Evolutionary conservation across 2,329 filamentous ascomycete species (phyloP).

Genomic region (Karstenula rhodostoma): DNA sequence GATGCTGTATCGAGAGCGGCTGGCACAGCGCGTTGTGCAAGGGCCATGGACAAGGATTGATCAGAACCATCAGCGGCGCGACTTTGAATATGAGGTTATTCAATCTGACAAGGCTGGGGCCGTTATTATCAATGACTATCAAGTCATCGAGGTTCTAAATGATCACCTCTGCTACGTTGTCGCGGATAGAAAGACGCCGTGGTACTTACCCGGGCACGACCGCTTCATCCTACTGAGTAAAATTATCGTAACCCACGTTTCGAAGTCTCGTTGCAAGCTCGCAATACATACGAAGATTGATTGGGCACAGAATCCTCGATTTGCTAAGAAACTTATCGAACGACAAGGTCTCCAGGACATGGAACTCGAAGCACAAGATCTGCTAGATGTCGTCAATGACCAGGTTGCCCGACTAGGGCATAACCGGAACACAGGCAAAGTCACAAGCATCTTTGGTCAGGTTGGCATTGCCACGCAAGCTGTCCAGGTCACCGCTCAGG

Average conservation of each 20-base stretch:
- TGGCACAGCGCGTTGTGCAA: slow-evolving; percentile 70
- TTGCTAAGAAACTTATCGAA: slow-evolving; percentile 61
- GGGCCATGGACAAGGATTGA: slow-evolving; percentile 82
- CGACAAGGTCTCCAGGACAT: slow-evolving; percentile 77
- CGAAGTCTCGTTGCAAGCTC: slow-evolving; percentile 91
- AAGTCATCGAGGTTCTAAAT: slow-evolving; percentile 76
- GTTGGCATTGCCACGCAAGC: slow-evolving; percentile 74
- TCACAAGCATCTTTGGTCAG: slow-evolving; percentile 80
- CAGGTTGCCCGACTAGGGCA: slow-evolving; percentile 78
- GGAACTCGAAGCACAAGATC: slow-evolving; percentile 73
- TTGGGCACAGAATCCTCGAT: slow-evolving; percentile 71
- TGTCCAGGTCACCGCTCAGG: slow-evolving; percentile 53
- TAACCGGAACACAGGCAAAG: slow-evolving; percentile 77
- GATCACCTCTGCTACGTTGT: slow-evolving; percentile 71
- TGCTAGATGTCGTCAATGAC: slow-evolving; percentile 78
- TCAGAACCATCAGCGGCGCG: slow-evolving; percentile 74
- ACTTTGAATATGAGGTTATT: slow-evolving; percentile 83
- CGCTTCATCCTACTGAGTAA: slow-evolving; percentile 86
- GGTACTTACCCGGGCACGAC: slow-evolving; percentile 84
- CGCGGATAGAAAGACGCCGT: slow-evolving; percentile 70
- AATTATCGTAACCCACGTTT: slow-evolving; percentile 90
- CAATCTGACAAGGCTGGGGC: slow-evolving; percentile 42
- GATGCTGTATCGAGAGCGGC: slow-evolving; percentile 78
- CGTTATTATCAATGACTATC: slow-evolving; percentile 74
- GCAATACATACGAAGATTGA: slow-evolving; percentile 88